Base-by-base conservation (phyloP, 164 flowering plant genomes). In the Kingdonia uniflora region DNA sequence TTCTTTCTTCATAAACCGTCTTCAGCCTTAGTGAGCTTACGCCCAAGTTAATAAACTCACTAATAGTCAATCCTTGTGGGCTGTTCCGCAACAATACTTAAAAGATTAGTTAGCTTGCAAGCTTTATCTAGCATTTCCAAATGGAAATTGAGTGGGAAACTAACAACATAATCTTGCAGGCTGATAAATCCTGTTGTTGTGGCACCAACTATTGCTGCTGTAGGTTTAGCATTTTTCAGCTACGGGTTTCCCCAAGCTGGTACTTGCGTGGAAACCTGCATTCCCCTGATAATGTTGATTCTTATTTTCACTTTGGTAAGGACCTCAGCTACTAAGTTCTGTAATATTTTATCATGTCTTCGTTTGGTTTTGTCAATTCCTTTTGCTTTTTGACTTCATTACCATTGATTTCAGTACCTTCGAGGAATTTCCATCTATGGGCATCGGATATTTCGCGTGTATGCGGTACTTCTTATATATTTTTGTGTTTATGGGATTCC, bases 241-340 rank as follows among this genome's bases (percentile, higher is more conserved):
- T 91, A 74, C 65, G 96, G 96, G 22, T 91, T 91, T 65, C 83
- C 97, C 54, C 92, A 85, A 63, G 96, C 90, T 64, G 96, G 96
- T 53, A 75, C 70, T 42, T 91, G 97, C 65, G 76, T 87, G 46
- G 96, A 85, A 64, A 77, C 87, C 59, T 81, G 92, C 75, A 64
- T 87, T 65, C 96, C 96, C 0, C 73, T 54, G 64, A 76, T 91
- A 70, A 17, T 76, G 1, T 61, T 91, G 74, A 71, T 85, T 71
- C 85, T 91, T 58, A 47, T 91, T 54, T 91, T 83, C 65, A 63
- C 86, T 25, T 68, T 91, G 80, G 97, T 91, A 67, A 74, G 79
- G 20, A 51, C 60, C 35, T 14, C 16, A 41, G 11, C 16, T 3
- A 29, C 4, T 5, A 41, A 41, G n/a, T n/a, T 14, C 16, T 41